A percentile compares a stretch with the other conserved stretches of the same genome.
Conservation (phyloP, 2,329 filamentous ascomycete species). For the Cryphonectria nitschkei region DNA sequence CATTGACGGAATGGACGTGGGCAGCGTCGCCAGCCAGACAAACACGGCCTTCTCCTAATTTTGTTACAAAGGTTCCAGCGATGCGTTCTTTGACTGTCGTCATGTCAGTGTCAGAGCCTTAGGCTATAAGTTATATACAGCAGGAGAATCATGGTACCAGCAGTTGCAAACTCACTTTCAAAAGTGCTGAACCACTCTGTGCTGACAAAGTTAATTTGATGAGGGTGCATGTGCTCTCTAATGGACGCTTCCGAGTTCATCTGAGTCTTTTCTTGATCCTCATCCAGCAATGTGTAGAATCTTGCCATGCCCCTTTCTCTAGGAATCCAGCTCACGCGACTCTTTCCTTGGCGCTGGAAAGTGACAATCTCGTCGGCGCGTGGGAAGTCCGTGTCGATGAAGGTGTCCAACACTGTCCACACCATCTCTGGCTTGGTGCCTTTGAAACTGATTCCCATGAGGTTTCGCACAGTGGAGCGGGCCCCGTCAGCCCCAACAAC, state of each 20-base stretch:
- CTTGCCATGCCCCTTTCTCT: constrained; percentile 51
- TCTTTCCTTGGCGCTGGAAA: constrained; percentile 33
- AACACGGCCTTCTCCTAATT: constrained; percentile 47
- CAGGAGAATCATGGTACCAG: background rate
- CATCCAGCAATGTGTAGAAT: constrained; percentile 48
- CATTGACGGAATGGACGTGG: constrained; percentile 59
- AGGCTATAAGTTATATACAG: background rate
- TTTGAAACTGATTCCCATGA: constrained; percentile 45
- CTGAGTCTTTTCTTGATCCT: constrained; percentile 48
- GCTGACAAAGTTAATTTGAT: constrained; percentile 46
- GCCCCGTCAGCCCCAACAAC: constrained; percentile 58
- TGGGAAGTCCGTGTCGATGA: constrained; percentile 54
- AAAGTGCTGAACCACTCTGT: constrained; percentile 57
- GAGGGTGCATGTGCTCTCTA: constrained; percentile 47
- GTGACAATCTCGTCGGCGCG: constrained; percentile 51
- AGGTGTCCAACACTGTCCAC: constrained; percentile 53
- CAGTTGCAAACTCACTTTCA: constrained; percentile 40
- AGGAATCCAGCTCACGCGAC: constrained; percentile 43
- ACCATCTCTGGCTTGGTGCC: constrained; percentile 55
- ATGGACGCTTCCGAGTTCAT: constrained; percentile 47
- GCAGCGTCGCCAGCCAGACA: constrained; percentile 63
- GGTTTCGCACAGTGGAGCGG: constrained; percentile 49
- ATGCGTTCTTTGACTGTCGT: constrained; percentile 46
- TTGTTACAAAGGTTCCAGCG: constrained; percentile 44
- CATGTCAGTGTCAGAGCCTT: background rate